Evolutionary conservation across 352 stramenopile genomes (phyloP).

Genomic region (Globisporangium sylvaticum): DNA sequence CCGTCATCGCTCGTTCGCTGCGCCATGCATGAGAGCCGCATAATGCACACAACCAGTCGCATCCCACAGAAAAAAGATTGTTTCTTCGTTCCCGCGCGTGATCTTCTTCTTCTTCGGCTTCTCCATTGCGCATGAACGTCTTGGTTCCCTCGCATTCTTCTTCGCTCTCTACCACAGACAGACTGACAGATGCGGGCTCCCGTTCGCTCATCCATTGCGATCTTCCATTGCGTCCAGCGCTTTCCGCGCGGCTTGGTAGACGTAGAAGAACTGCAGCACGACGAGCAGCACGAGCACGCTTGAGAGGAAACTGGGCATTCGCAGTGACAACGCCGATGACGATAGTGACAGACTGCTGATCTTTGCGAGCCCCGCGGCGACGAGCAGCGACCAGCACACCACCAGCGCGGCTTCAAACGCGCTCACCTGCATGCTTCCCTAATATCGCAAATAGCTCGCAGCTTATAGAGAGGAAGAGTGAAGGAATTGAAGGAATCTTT

Average conservation of each 20-base stretch:
- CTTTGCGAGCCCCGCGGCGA: constrained; percentile 22
- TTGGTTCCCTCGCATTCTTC: neutral
- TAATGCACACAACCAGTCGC: constrained; percentile 5
- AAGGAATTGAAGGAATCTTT: neutral
- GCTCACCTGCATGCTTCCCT: constrained; percentile 21
- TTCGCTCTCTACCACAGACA: neutral
- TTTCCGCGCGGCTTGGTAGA: constrained; percentile 50
- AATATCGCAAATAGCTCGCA: neutral
- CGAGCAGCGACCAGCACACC: constrained; percentile 30
- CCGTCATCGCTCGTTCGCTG: neutral
- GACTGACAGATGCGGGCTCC: too few species aligned
- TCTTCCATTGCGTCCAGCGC: constrained; percentile 21
- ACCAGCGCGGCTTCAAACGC: constrained; percentile 40
- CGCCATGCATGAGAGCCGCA: neutral
- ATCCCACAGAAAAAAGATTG: constrained; percentile 2
- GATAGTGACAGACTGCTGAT: neutral
- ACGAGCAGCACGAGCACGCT: constrained; percentile 33
- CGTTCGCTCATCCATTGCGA: constrained; percentile 1
- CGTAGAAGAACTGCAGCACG: constrained; percentile 45
- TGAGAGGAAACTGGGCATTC: constrained; percentile 21
- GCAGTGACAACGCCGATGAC: constrained; percentile 9
- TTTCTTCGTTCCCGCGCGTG: neutral
- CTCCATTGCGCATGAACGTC: neutral
- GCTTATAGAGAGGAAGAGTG: neutral
- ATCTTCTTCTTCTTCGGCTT: neutral